These are phyloP conservation scores for Alternaria sp. DNA, from an alignment of 2,329 filamentous ascomycete species.

Conservation along the genomic window DNA sequence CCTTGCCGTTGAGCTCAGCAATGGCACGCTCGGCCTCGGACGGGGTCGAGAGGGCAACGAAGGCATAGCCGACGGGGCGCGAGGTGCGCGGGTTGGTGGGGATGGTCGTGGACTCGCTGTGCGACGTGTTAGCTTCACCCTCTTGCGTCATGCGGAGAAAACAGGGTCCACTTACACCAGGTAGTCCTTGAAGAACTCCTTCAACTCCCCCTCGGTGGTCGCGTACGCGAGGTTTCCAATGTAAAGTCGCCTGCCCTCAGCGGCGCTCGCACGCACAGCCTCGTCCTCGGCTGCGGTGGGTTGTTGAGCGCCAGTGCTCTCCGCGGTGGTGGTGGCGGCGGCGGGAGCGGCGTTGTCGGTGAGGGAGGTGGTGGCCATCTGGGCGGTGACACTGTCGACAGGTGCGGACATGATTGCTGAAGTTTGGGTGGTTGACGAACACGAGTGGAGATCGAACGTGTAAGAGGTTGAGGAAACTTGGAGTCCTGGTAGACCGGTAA, in stretches of 20 bases:
- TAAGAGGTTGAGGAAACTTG: constrained; percentile 53
- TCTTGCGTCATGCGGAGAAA: constrained; percentile 25
- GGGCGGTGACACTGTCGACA: constrained; percentile 80
- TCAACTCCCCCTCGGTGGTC: constrained; percentile 99
- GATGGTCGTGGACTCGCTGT: constrained; percentile 97
- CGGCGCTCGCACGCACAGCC: constrained; percentile 94
- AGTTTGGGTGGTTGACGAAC: constrained; percentile 62
- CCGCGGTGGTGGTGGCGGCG: constrained; percentile 50
- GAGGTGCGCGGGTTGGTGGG: constrained; percentile 99
- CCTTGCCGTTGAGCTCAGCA: constrained; percentile 89
- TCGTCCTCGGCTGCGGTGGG: constrained; percentile 81
- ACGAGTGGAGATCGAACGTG: constrained; percentile 55
- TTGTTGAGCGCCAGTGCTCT: constrained; percentile 64
- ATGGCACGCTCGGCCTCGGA: constrained; percentile 96
- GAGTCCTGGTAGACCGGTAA: constrained; percentile 52
- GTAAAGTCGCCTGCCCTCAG: constrained; percentile 98
- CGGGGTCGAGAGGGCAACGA: constrained; percentile 95
- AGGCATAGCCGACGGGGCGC: constrained; percentile 97
- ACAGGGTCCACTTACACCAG: constrained; percentile 80
- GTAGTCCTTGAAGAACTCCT: constrained; percentile 99
- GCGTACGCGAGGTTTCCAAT: constrained; percentile 99
- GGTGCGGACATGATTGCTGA: constrained; percentile 80
- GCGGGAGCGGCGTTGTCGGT: constrained; percentile 55
- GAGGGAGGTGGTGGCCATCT: constrained; percentile 71
- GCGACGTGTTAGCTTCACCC: constrained; percentile 35